These are phyloP conservation scores for Monosporascus sp. DNA, from an alignment of 2,329 filamentous ascomycete genomes.

Conservation along the genomic window DNA sequence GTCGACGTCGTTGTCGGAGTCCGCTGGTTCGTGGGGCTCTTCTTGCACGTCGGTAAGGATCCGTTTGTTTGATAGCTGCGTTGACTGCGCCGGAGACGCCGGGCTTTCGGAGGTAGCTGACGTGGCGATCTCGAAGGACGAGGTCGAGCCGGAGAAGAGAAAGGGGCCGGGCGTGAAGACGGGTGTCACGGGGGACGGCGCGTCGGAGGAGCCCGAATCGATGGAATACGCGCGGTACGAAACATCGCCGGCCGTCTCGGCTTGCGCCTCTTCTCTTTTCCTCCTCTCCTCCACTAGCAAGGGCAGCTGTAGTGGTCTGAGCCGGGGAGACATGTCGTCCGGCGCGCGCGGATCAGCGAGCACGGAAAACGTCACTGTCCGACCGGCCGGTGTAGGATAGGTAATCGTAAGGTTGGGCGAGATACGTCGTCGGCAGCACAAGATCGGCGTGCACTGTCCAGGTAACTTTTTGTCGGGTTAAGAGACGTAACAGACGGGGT, in stretches of 20 bases:
- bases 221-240: conserved; percentile 42
- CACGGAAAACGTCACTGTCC: conserved; percentile 7
- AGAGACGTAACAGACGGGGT: background rate
- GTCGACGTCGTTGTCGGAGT: conserved; percentile 45
- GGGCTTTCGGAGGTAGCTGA: conserved; percentile 43
- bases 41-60: conserved; percentile 79
- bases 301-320: conserved; percentile 28
- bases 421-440: conserved; percentile 2
- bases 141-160: conserved; percentile 68
- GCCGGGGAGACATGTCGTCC: conserved; percentile 21
- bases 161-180: conserved; percentile 62
- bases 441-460: background rate
- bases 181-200: conserved; percentile 65
- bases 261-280: conserved; percentile 21
- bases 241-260: conserved; percentile 29
- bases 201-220: conserved; percentile 59
- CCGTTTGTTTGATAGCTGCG: conserved; percentile 53
- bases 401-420: background rate
- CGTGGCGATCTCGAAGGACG: conserved; percentile 64
- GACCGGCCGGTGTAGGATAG: background rate
- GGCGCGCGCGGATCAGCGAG: conserved; percentile 10
- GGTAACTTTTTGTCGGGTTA: too few species aligned
- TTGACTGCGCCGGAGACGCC: conserved; percentile 49
- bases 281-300: conserved; percentile 25
- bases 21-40: conserved; percentile 66